These are phyloP conservation scores for Tremellales sp. DNA, from an alignment of 1,284 basidiomycete genomes.

Conservation along the genomic window DNA sequence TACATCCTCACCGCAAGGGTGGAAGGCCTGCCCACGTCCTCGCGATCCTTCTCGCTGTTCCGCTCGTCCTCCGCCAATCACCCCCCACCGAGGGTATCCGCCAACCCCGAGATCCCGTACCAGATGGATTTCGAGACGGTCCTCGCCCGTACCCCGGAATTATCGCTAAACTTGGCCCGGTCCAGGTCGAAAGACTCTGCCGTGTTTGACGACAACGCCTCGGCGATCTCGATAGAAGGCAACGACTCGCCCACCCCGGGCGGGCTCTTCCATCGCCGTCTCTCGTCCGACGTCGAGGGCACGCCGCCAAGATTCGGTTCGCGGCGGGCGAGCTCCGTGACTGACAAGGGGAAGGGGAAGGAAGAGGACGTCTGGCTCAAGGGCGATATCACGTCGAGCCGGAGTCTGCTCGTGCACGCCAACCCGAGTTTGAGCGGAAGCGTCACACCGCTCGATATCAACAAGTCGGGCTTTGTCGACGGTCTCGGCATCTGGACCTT, in stretches of 20 bases:
- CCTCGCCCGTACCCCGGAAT: slow-evolving; percentile 34
- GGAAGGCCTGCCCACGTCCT: slow-evolving; percentile 13
- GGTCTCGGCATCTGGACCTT: slow-evolving; percentile 44
- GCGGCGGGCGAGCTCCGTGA: background rate
- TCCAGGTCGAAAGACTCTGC: slow-evolving; percentile 1
- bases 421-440: slow-evolving; percentile 35
- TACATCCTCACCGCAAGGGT: slow-evolving; percentile 36
- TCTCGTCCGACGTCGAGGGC: too few relatives aligned
- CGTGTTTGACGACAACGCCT: too few relatives aligned
- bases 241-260: slow-evolving; percentile 18
- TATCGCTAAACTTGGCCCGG: slow-evolving; percentile 17
- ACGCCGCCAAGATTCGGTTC: too few relatives aligned
- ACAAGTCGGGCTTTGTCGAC: slow-evolving; percentile 42
- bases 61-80: background rate
- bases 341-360: slow-evolving; percentile 2
- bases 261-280: slow-evolving; percentile 22
- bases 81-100: background rate
- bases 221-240: too few relatives aligned
- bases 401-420: slow-evolving; percentile 39
- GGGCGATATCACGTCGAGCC: slow-evolving; percentile 35
- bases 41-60: background rate
- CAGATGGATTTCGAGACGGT: slow-evolving; percentile 34
- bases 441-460: slow-evolving; percentile 31
- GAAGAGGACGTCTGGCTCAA: slow-evolving; percentile 40
- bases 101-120: slow-evolving; percentile 23